Evolutionary conservation across 192 early-diverging fungal species (phyloP), one percentile per base, ranked within the genome.

Genomic region (Gonapodya prolifera): DNA sequence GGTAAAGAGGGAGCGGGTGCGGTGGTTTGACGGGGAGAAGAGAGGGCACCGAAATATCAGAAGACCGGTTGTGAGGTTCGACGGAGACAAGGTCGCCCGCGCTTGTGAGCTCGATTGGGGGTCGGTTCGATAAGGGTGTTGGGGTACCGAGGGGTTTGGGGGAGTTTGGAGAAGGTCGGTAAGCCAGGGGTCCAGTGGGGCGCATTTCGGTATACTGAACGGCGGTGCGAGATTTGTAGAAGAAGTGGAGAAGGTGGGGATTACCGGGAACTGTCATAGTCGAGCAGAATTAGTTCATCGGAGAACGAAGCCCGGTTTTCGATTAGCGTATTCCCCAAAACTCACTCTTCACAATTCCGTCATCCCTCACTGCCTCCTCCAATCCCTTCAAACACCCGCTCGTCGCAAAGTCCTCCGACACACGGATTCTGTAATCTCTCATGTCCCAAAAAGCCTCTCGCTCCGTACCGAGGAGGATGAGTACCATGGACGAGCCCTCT

Each of bases 401-500:
- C n/a, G n/a, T n/a, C n/a, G n/a, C n/a, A n/a, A n/a, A n/a, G n/a
- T n/a, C n/a, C n/a, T n/a, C n/a, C n/a, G n/a, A n/a, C n/a, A n/a
- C n/a, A n/a, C n/a, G n/a, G n/a, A n/a, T n/a, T n/a, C n/a, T n/a
- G n/a, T n/a, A 92, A 76, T 87, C 87, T 18, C 89, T 86, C 85
- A 95, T 85, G 0, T 91, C 88, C 76, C 90, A 91, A 79, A 98
- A 98, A 32, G 89, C 90, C 77, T 95, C 92, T 82, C 91, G 90
- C 77, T 94, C 91, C 0, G 91, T 88, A 69, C 45, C 45, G 13
- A 69, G 45, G 16, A 90, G 91, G 18, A 95, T 87, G 69, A 94
- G 80, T 0, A 95, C 81, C 2, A 97, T 81, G 69, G n/a, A n/a
- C n/a, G n/a, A n/a, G n/a, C n/a, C n/a, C n/a, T n/a, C n/a, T n/a